Percentiles rank a stretch among this genome's conserved stretches.
phyloP scores from a whole-genome alignment of 345 rosid genomes.

The Eucalyptus erythrocorys region DNA sequence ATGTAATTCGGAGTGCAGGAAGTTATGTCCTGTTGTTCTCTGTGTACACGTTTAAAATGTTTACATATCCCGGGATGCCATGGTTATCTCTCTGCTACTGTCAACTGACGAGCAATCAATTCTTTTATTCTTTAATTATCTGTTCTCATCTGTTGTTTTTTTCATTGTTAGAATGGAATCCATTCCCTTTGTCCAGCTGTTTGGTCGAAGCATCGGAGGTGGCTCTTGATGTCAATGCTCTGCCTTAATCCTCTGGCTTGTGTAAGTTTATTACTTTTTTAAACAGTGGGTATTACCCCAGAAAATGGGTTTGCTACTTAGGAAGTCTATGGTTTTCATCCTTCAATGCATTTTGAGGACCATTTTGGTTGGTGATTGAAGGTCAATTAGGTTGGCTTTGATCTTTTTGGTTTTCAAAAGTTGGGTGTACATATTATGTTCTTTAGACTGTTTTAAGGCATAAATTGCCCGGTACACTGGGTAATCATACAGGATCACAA shows the following conservation, averaged over 20 bases:
- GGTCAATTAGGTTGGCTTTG: background rate
- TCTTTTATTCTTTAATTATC: background rate
- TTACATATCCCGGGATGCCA: background rate
- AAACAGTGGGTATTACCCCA: background rate
- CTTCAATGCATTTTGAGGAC: background rate
- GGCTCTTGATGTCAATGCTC: slow-evolving; percentile 98
- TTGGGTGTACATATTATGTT: background rate
- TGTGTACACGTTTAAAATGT: background rate
- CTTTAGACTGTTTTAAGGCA: background rate
- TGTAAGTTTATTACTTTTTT: slow-evolving; percentile 31
- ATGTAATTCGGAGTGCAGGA: background rate
- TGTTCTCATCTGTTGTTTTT: background rate
- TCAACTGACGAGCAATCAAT: background rate
- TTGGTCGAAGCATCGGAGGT: slow-evolving; percentile 96
- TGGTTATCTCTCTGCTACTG: background rate
- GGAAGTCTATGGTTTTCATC: background rate
- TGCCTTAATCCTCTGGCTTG: slow-evolving; percentile 87
- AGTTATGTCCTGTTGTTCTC: background rate
- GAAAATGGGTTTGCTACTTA: background rate
- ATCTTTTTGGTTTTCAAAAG: background rate
- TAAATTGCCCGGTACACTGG: background rate
- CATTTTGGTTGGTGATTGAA: background rate
- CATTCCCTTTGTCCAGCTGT: slow-evolving; percentile 96
- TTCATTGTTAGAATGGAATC: slow-evolving; percentile 65
- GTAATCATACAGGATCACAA: background rate